Evolutionary conservation across 2,329 filamentous ascomycete genomes (phyloP).

Genomic region (Bipolaris cookei): DNA sequence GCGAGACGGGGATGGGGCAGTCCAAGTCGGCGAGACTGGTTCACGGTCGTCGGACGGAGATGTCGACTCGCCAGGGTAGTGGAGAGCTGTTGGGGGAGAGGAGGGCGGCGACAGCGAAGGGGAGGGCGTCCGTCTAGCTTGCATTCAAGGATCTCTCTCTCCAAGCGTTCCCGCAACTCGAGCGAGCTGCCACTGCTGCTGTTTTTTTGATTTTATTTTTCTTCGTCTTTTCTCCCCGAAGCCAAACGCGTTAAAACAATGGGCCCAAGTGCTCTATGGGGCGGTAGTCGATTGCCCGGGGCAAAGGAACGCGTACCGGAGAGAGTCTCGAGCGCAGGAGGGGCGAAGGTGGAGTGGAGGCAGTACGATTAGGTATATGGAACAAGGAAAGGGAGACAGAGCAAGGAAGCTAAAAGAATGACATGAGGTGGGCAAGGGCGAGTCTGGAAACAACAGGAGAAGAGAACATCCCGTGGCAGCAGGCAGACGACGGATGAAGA

Average conservation of each 20-base stretch:
- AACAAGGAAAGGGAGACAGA: constrained; percentile 43
- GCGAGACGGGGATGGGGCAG: constrained; percentile 49
- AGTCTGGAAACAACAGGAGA: constrained; percentile 37
- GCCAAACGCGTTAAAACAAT: constrained; percentile 28
- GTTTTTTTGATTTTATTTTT: background rate
- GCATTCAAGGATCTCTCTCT: constrained; percentile 48
- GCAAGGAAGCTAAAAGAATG: constrained; percentile 45
- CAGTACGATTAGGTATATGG: constrained; percentile 40
- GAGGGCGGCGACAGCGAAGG: constrained; percentile 43
- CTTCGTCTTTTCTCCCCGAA: constrained; percentile 24
- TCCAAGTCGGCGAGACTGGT: constrained; percentile 46
- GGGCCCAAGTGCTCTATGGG: constrained; percentile 13
- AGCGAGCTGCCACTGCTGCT: constrained; percentile 27
- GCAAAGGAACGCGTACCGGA: constrained; percentile 18
- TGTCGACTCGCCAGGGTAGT: constrained; percentile 31
- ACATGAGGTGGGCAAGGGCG: constrained; percentile 44
- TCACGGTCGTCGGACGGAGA: constrained; percentile 31
- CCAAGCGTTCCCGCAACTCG: constrained; percentile 14
- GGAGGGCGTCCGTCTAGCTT: constrained; percentile 47
- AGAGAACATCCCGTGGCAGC: constrained; percentile 45
- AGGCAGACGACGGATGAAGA: constrained; percentile 24
- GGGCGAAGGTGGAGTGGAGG: constrained; percentile 32
- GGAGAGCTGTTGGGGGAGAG: constrained; percentile 44
- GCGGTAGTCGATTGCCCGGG: constrained; percentile 13
- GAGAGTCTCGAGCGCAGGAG: constrained; percentile 23